phyloP scores from a whole-genome alignment of 495 filamentous ascomycete genomes.

The Penicillium salamii region DNA sequence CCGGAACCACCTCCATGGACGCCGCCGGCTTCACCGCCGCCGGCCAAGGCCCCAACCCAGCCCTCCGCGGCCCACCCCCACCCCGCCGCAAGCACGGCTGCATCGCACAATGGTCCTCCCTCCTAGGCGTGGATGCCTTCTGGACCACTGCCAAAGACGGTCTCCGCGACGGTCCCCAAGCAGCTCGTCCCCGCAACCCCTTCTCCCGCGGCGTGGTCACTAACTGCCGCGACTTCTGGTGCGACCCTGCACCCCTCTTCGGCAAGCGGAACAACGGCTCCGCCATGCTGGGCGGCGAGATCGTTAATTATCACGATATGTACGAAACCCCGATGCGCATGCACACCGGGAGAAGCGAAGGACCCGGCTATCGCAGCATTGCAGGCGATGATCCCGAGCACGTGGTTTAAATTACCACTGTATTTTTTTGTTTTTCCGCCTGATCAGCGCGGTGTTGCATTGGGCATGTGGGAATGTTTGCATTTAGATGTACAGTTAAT shows the following conservation, averaged over 20 bases:
- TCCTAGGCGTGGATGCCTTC: slow-evolving; percentile 89
- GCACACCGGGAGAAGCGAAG: slow-evolving; percentile 38
- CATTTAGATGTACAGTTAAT: slow-evolving; percentile 31
- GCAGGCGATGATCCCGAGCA: slow-evolving; percentile 37
- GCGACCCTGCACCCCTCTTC: slow-evolving; percentile 81
- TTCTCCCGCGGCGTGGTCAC: slow-evolving; percentile 76
- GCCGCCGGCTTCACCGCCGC: slow-evolving; percentile 65
- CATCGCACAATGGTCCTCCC: slow-evolving; percentile 72
- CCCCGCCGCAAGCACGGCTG: slow-evolving; percentile 55
- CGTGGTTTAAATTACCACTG: slow-evolving; percentile 19
- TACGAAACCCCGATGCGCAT: slow-evolving; percentile 79
- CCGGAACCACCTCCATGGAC: slow-evolving; percentile 62
- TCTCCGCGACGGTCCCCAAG: slow-evolving; percentile 50
- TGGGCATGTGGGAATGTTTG: slow-evolving; percentile 15
- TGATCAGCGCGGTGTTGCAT: slow-evolving; percentile 24
- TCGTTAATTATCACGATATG: slow-evolving; percentile 82
- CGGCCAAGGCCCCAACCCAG: slow-evolving; percentile 49
- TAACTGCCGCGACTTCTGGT: slow-evolving; percentile 97
- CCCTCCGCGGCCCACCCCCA: slow-evolving; percentile 36
- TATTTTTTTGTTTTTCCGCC: slow-evolving; percentile 9
- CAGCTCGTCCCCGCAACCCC: slow-evolving; percentile 63
- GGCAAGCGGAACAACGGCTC: slow-evolving; percentile 68
- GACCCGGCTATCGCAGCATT: slow-evolving; percentile 36
- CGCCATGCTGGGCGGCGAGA: slow-evolving; percentile 72
- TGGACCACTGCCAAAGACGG: slow-evolving; percentile 75